Conservation (phyloP, 208 protist genomes). For the Trypanosomatidae sp. region DNA sequence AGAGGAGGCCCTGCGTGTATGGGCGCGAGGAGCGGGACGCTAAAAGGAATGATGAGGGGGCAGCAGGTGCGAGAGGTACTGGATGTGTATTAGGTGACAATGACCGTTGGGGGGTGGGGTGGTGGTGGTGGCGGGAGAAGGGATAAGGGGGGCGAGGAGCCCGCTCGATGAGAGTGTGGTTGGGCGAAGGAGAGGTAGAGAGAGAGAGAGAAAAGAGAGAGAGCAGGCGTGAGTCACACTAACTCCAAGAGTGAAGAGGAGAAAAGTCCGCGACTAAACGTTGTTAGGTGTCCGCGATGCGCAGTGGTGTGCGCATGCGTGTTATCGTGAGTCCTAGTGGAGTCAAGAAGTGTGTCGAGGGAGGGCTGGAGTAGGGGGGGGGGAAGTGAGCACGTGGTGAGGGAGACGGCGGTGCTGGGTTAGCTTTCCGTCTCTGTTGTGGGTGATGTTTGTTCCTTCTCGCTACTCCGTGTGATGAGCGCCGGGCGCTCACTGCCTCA, state of each 20-base stretch:
- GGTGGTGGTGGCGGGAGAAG: background rate
- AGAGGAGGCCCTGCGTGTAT: background rate
- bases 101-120: background rate
- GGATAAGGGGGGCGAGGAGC: background rate
- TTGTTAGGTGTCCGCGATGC: background rate
- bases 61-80: background rate
- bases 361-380: background rate
- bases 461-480: background rate
- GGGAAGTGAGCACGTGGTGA: background rate
- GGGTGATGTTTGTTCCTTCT: background rate
- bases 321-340: background rate
- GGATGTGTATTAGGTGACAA: conserved; percentile 8
- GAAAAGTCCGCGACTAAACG: background rate
- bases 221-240: background rate
- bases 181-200: background rate
- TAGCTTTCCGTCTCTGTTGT: background rate
- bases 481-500: background rate
- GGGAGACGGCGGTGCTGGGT: background rate
- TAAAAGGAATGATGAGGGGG: background rate
- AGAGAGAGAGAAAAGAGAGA: background rate
- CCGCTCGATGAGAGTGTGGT: background rate
- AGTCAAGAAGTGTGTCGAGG: background rate
- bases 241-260: background rate
- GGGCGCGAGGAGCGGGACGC: background rate
- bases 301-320: conserved; percentile 1